phyloP scores from a whole-genome alignment of 805 yeast genomes.

The Candida loeiensis region DNA sequence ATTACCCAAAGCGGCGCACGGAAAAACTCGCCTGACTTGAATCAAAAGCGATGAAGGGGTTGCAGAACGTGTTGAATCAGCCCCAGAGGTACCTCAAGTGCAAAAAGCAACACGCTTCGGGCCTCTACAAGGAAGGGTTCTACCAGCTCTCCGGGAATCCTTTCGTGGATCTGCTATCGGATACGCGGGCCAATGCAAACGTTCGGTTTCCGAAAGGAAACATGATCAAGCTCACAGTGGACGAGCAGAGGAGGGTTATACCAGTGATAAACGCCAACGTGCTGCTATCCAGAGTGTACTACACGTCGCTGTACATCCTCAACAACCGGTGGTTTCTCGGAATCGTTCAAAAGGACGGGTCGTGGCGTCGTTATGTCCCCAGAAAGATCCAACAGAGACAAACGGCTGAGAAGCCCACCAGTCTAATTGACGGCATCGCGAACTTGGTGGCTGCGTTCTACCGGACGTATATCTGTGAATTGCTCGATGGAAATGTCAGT shows the following conservation, averaged over 20 bases:
- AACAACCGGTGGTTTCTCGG: constrained; percentile 20
- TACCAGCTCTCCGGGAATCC: constrained; percentile 24
- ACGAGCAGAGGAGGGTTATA: constrained; percentile 6
- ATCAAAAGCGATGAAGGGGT: too few species aligned
- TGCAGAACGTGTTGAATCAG: constrained; percentile 18
- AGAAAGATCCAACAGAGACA: constrained; percentile 19
- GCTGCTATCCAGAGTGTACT: constrained; percentile 2
- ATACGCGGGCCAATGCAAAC: constrained; percentile 25
- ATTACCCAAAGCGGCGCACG: not conserved
- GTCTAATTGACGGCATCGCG: constrained; percentile 11
- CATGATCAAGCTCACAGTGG: constrained; percentile 18
- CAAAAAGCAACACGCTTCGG: constrained; percentile 19
- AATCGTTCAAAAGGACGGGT: constrained; percentile 14
- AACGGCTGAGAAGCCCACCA: constrained; percentile 7
- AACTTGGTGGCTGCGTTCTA: constrained; percentile 12
- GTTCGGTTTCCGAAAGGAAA: constrained; percentile 28
- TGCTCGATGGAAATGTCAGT: not conserved
- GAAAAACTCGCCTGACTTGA: too few species aligned
- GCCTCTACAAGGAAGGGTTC: constrained; percentile 16
- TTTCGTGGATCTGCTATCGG: constrained; percentile 21
- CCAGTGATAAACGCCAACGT: constrained; percentile 10
- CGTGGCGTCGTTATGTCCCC: constrained; percentile 24
- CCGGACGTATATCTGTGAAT: constrained; percentile 13
- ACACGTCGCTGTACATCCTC: constrained; percentile 26
- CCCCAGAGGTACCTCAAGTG: constrained; percentile 27